Evolutionary conservation across 2,329 filamentous ascomycete species (phyloP).

Genomic region (Cryphonectria parasitica): DNA sequence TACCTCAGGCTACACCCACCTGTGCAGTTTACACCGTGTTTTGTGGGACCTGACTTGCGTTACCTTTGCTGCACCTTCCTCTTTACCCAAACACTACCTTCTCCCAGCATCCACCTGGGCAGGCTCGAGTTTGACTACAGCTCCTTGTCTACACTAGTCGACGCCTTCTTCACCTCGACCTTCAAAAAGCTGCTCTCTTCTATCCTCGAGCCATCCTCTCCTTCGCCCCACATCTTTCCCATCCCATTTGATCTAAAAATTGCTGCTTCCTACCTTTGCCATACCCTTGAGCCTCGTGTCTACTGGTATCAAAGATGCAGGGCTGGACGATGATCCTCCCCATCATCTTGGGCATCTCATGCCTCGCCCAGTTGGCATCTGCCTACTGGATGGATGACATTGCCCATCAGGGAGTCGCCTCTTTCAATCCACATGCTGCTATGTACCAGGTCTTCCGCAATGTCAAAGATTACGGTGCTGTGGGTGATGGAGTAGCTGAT

Average conservation of each 20-base stretch:
- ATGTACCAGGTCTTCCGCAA: slow-evolving; percentile 52
- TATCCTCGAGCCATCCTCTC: neutral
- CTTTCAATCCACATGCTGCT: slow-evolving; percentile 47
- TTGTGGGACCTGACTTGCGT: neutral
- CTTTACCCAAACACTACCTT: neutral
- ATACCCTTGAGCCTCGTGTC: neutral
- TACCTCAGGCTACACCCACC: neutral
- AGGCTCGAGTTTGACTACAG: neutral
- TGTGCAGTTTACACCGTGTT: neutral
- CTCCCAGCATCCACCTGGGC: neutral
- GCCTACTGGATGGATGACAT: slow-evolving; percentile 50
- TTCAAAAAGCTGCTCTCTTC: neutral
- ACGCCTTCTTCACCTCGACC: neutral
- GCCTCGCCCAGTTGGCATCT: slow-evolving; percentile 30
- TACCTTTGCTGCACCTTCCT: neutral
- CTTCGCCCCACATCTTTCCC: neutral
- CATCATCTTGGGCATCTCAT: slow-evolving; percentile 6
- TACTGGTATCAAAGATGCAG: neutral
- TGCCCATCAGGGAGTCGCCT: slow-evolving; percentile 50
- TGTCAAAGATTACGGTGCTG: slow-evolving; percentile 50
- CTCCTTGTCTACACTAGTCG: neutral
- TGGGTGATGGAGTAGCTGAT: slow-evolving; percentile 50
- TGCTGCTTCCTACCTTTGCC: neutral
- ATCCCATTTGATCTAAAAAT: neutral
- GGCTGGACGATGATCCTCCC: neutral